Conservation (phyloP, 1,284 basidiomycete genomes). For the Tranzscheliella williamsii region DNA sequence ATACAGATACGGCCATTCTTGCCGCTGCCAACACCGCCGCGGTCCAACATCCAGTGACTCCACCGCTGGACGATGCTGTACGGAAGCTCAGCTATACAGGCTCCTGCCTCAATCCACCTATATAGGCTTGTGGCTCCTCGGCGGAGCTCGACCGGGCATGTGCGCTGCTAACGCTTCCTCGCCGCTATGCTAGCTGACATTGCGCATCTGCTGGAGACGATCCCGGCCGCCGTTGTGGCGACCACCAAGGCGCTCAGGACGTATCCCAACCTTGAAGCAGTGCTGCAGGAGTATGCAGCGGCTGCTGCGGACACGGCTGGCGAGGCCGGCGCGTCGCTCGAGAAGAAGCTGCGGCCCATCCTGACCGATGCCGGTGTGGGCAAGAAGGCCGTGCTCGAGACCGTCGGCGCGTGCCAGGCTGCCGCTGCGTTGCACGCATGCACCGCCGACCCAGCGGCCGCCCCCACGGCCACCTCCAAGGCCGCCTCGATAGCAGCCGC, state of each 20-base stretch:
- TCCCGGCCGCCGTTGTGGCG: slow-evolving; percentile 53
- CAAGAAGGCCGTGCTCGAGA: slow-evolving; percentile 32
- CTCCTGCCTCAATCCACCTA: too few species aligned
- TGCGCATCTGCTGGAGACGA: slow-evolving; percentile 7
- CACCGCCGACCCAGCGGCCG: neutral
- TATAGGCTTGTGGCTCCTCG: too few species aligned
- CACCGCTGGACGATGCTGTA: too few species aligned
- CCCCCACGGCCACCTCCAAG: neutral
- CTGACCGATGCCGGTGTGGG: slow-evolving; percentile 43
- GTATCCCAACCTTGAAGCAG: slow-evolving; percentile 32
- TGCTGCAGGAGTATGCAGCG: slow-evolving; percentile 11
- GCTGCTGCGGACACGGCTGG: neutral
- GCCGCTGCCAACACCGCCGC: too few species aligned
- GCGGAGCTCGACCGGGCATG: too few species aligned
- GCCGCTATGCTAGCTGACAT: slow-evolving; percentile 9
- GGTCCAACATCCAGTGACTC: too few species aligned
- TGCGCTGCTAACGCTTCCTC: too few species aligned
- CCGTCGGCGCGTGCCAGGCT: slow-evolving; percentile 17
- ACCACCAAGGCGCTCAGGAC: slow-evolving; percentile 36
- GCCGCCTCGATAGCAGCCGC: neutral
- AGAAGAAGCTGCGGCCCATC: slow-evolving; percentile 31
- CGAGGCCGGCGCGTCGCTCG: slow-evolving; percentile 4
- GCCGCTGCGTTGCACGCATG: neutral
- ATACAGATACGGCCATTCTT: too few species aligned
- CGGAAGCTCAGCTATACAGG: too few species aligned